Evolutionary conservation across 1,139 yeast species (phyloP).

Genomic region (Sugiyamaella paludigena): DNA sequence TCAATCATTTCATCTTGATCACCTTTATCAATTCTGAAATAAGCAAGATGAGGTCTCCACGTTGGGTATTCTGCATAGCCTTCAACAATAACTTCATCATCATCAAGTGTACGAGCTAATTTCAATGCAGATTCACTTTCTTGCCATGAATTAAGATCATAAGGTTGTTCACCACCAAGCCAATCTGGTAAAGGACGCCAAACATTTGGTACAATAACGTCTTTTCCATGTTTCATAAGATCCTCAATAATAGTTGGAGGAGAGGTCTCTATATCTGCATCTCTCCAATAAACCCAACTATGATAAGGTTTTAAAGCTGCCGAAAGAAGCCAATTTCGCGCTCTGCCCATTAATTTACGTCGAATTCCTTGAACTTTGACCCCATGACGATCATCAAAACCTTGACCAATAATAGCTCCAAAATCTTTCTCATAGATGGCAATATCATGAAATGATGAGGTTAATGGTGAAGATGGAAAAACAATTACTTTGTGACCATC

Average conservation of each 20-base stretch:
- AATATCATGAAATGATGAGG: conserved; percentile 19
- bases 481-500: background rate
- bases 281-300: conserved; percentile 76
- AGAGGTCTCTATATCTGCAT: conserved; percentile 63
- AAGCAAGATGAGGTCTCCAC: conserved; percentile 90
- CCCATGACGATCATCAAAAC: conserved; percentile 77
- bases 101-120: conserved; percentile 69
- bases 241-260: conserved; percentile 64
- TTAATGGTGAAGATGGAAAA: no score
- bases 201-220: conserved; percentile 80
- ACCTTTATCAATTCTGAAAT: conserved; percentile 77
- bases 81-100: conserved; percentile 88
- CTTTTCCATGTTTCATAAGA: conserved; percentile 60
- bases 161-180: conserved; percentile 87
- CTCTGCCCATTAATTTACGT: conserved; percentile 69
- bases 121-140: conserved; percentile 81
- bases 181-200: conserved; percentile 92
- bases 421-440: conserved; percentile 60
- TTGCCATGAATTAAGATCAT: conserved; percentile 89
- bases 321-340: conserved; percentile 66
- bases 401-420: conserved; percentile 71
- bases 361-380: conserved; percentile 71
- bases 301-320: conserved; percentile 64
- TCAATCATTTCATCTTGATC: conserved; percentile 87
- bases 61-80: conserved; percentile 92